Base-by-base conservation (phyloP, 306 rosid species). In the Mimosa pudica region DNA sequence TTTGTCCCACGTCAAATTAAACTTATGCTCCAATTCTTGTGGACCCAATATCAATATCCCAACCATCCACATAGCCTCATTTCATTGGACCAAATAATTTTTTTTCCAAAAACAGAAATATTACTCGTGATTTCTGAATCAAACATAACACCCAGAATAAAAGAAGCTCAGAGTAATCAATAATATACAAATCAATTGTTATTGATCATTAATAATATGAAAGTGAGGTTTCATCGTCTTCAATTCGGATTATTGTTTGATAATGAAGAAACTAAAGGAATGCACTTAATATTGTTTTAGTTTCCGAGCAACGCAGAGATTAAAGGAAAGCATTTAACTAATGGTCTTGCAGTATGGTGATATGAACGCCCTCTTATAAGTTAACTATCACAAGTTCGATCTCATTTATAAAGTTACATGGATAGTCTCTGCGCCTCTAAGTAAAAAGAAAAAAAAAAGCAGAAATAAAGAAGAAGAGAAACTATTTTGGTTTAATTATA, bases 1-100 rank as follows among this genome's bases (percentile, higher is more conserved):
- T 24, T 73, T 51, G 76, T 33, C 36, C 10, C 46, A 62, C n/a
- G 17, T 17, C 32, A 64, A 6, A 64, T 35, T 17, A 3, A 75
- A 68, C 35, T 75, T 70, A 30, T 10, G 24, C 77, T 47, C 76
- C 35, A 8, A 3, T 54, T 57, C 8, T 24, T 41, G 10, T 80
- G 76, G 54, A 33, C 63, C 79, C 77, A 17, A 58, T 61, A 36
- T 47, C 13, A 48, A 36, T 12, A 73, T 80, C 67, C 38, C 10
- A 72, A 48, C 35, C 57, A 47, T 35, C 10, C 24, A 5, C 57
- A 33, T 17, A 41, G 18, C 48, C 18, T 68, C 8, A 42, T 68
- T 17, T 12, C 6, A 70, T 79, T 79, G 71, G 52, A 46, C 55
- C 63, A 65, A 9, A 54, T 38, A 6, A 4, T 49, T 11, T 35